A percentile compares a stretch with the other conserved stretches of the same genome.
Evolutionary conservation across 345 rosid genomes (phyloP).

Genomic region (Erucastrum elatum): DNA sequence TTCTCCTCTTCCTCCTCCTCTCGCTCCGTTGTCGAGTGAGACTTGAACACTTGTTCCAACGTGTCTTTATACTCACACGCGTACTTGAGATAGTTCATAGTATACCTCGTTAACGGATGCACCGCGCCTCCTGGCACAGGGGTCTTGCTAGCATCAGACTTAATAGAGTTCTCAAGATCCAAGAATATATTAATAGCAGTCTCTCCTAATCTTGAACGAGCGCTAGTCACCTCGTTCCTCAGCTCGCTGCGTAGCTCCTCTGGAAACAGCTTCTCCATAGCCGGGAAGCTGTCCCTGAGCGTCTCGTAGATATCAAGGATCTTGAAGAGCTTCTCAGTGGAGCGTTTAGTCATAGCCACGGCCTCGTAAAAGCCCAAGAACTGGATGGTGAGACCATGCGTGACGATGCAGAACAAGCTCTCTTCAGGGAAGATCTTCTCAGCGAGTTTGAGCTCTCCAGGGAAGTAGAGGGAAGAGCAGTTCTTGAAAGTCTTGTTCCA

Average conservation of each 20-base stretch:
- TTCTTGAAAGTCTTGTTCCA: constrained; percentile 68
- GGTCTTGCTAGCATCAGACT: constrained; percentile 64
- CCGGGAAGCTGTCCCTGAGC: constrained; percentile 51
- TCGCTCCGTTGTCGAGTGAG: constrained; percentile 68
- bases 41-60: constrained; percentile 76
- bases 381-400: constrained; percentile 57
- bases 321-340: constrained; percentile 80
- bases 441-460: constrained; percentile 56
- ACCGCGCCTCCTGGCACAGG: constrained; percentile 88
- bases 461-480: constrained; percentile 55
- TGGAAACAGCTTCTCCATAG: constrained; percentile 47
- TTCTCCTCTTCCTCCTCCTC: constrained; percentile 45
- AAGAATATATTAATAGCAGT: constrained; percentile 61
- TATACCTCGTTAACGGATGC: constrained; percentile 87
- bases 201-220: constrained; percentile 68
- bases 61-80: constrained; percentile 77
- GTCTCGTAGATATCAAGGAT: constrained; percentile 78
- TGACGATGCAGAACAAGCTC: constrained; percentile 53
- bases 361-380: constrained; percentile 77
- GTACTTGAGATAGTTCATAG: constrained; percentile 73
- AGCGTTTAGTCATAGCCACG: constrained; percentile 64
- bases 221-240: constrained; percentile 50
- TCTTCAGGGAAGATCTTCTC: constrained; percentile 48
- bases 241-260: constrained; percentile 51
- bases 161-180: constrained; percentile 75